phyloP scores from a whole-genome alignment of 2,329 filamentous ascomycete genomes.

The Colletotrichum ledebouriae region DNA sequence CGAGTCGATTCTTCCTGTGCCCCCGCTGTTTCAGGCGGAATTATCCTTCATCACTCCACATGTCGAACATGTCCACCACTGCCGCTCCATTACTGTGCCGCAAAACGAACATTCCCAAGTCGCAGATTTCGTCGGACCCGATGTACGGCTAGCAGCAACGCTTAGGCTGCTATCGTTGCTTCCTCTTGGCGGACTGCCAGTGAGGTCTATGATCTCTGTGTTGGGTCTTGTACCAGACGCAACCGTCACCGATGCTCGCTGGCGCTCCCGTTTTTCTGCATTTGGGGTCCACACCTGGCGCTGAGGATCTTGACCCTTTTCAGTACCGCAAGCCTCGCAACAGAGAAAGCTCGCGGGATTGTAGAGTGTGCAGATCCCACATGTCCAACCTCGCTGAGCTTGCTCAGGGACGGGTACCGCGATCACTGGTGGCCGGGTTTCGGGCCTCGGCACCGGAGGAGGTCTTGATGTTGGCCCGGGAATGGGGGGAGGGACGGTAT shows the following conservation, averaged over 20 bases:
- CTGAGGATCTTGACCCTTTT: constrained; percentile 43
- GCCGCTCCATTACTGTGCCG: constrained; percentile 63
- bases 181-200: constrained; percentile 49
- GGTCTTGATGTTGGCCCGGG: constrained; percentile 34
- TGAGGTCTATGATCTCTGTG: constrained; percentile 51
- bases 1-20: constrained; percentile 23
- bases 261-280: constrained; percentile 44
- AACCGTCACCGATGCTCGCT: constrained; percentile 42
- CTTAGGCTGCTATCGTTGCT: not conserved
- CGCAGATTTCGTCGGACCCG: constrained; percentile 45
- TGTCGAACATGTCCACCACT: constrained; percentile 69
- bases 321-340: constrained; percentile 68
- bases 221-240: not conserved
- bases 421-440: constrained; percentile 23
- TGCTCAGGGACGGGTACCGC: constrained; percentile 13
- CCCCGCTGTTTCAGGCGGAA: constrained; percentile 51
- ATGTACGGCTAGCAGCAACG: constrained; percentile 35
- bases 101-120: constrained; percentile 68
- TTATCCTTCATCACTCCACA: constrained; percentile 68
- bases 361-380: constrained; percentile 67
- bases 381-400: constrained; percentile 61
- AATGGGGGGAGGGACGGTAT: constrained; percentile 29
- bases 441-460: constrained; percentile 42
- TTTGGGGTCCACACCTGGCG: constrained; percentile 44
- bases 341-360: constrained; percentile 65